Conservation (phyloP, 2,329 filamentous ascomycete species). For the Arthrobotrys megalospora region DNA sequence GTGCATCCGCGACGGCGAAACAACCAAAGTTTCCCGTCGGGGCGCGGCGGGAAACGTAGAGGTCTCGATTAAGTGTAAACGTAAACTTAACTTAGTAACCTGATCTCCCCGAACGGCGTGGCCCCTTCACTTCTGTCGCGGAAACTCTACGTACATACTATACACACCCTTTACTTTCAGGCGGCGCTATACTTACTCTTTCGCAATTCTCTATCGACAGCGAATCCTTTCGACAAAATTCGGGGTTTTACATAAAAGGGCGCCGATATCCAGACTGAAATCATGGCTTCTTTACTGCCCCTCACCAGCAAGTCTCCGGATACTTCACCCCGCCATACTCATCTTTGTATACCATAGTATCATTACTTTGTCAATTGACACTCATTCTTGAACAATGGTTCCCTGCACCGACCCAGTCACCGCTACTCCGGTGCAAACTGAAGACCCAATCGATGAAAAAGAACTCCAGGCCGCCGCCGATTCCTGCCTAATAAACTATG, state of each 20-base stretch:
- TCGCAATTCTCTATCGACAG: neutral
- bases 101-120: neutral
- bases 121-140: too few relatives aligned
- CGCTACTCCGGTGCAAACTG: neutral
- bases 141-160: too few relatives aligned
- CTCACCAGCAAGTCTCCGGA: slow-evolving; percentile 23
- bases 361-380: neutral
- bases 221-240: neutral
- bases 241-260: slow-evolving; percentile 35
- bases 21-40: slow-evolving; percentile 22
- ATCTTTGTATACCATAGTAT: too few relatives aligned
- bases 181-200: too few relatives aligned
- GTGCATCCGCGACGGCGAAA: slow-evolving; percentile 17
- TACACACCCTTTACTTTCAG: too few relatives aligned
- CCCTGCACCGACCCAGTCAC: slow-evolving; percentile 49
- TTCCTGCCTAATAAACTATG: slow-evolving; percentile 69
- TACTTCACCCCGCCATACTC: slow-evolving; percentile 3
- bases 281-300: slow-evolving; percentile 62
- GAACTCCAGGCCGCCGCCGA: slow-evolving; percentile 66
- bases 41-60: slow-evolving; percentile 11
- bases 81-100: too few relatives aligned
- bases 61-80: neutral
- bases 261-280: slow-evolving; percentile 8
- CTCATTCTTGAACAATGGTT: slow-evolving; percentile 28
- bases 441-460: slow-evolving; percentile 37